Conservation (phyloP, 352 stramenopile genomes). For the Thalassiosira hispida region DNA sequence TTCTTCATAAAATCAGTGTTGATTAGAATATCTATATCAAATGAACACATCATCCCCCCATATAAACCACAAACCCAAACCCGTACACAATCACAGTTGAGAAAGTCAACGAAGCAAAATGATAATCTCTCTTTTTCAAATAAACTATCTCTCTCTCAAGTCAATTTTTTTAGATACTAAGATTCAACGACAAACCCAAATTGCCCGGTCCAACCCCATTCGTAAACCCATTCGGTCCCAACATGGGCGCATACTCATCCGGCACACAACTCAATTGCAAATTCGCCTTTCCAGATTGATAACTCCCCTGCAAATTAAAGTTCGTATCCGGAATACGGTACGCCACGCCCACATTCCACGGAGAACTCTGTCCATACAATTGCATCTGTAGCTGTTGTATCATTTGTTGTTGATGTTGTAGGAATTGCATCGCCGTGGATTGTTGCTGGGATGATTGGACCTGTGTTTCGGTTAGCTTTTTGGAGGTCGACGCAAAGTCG, state of each 20-base stretch:
- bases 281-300: conserved; percentile 85
- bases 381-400: conserved; percentile 86
- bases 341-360: conserved; percentile 86
- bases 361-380: conserved; percentile 81
- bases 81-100: no score
- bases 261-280: conserved; percentile 87
- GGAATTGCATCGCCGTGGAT: conserved; percentile 86
- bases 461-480: conserved; percentile 83
- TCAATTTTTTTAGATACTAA: conserved; percentile 81
- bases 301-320: conserved; percentile 87
- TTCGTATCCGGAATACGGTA: conserved; percentile 88
- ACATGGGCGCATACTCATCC: conserved; percentile 87
- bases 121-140: not conserved
- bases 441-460: conserved; percentile 83
- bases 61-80: no score
- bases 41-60: no score
- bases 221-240: conserved; percentile 87
- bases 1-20: no score
- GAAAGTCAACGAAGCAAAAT: not conserved
- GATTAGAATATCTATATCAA: no score
- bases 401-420: conserved; percentile 88
- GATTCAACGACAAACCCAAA: conserved; percentile 87
- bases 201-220: conserved; percentile 89
- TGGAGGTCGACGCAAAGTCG: conserved; percentile 81
- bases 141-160: not conserved